Evolutionary conservation across 2,329 filamentous ascomycete species (phyloP), one percentile per base, ranked within the genome.

Genomic region (Pestalotiopsis sp.): DNA sequence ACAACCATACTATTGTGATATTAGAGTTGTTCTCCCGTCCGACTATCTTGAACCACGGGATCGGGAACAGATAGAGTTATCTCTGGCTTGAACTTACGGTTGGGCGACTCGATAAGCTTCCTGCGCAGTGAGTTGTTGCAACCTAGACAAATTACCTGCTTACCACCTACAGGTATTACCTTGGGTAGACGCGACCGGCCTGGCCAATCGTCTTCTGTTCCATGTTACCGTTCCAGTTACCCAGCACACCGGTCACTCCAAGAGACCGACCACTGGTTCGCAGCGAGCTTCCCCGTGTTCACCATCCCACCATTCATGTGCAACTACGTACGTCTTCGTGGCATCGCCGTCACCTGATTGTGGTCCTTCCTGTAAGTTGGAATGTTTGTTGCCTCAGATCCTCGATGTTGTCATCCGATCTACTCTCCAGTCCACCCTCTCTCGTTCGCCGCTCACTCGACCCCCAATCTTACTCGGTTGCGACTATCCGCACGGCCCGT

Each of bases 401-500:
- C 17, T 30, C 48, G n/a, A 22, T 44, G 22, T 44, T 14, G 39
- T 40, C 60, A 35, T 63, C 10, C 20, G 30, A 63, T 26, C 22
- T 58, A 24, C 4, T 30, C 13, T 20, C 10, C 22, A 14, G n/a
- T 30, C n/a, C 30, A 6, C 40, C 60, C 20, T n/a, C 13, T 63
- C 9, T 38, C 20, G 38, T 63, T 20, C n/a, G 38, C 60, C 52
- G 44, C 13, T 38, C 10, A n/a, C 44, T 52, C 44, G 17, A 30
- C 44, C 17, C 44, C 44, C 44, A 52, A 52, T 52, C 44, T 52
- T 17, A n/a, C 7, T 52, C 44, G 44, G 24, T 48, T 63, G 38
- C 38, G 39, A 24, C 39, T 63, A 44, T 22, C 60, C 60, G 60
- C 48, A 24, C 38, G 60, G 60, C 38, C 60, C 60, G 60, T 48